Evolutionary conservation across 2,329 filamentous ascomycete genomes (phyloP), one percentile per base, ranked within the genome.

Genomic region (Xylariaceae sp.): DNA sequence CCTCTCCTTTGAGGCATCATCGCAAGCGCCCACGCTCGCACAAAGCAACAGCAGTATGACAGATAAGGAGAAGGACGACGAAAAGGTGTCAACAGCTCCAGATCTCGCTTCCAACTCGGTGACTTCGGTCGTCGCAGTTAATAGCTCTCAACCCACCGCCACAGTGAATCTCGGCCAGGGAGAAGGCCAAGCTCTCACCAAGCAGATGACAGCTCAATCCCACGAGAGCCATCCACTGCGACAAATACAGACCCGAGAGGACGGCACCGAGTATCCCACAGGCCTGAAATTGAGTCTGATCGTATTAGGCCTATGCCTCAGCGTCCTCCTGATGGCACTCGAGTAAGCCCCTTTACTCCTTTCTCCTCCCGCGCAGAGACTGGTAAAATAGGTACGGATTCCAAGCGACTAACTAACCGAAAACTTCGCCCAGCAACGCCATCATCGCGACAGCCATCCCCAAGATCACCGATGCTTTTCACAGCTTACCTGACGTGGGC

Each of bases 321-420:
- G 71, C 42, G 75, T 79, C 7, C 78, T 80, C 54, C 68, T 78
- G 40, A 74, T 78, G 67, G 75, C 76, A 2, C 65, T 79, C 14
- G 68, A 77, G 74, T 71, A 57, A 56, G 69, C 69, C 44, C 56
- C 62, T 65, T 57, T 26, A 14, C 21, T 53, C 44, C 16, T 32
- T 50, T 19, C 42, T 26, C 59, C 7, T 48, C 20, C 19, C 20
- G 21, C 14, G 47, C 3, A 26, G 16, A 14, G 12, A 20, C 16
- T 16, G 12, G 14, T 9, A 4, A 4, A 29, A 32, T n/a, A n/a
- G n/a, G n/a, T n/a, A n/a, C n/a, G n/a, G n/a, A 2, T 47, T 16
- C 37, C 23, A 40, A 7, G 21, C 7, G 20, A 16, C 53, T 48
- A 44, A 26, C 42, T 40, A 43, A 54, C 57, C 60, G 71, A 50